Evolutionary conservation across 1,284 basidiomycete genomes (phyloP).

Genomic region (Mycosarcoma maydis): DNA sequence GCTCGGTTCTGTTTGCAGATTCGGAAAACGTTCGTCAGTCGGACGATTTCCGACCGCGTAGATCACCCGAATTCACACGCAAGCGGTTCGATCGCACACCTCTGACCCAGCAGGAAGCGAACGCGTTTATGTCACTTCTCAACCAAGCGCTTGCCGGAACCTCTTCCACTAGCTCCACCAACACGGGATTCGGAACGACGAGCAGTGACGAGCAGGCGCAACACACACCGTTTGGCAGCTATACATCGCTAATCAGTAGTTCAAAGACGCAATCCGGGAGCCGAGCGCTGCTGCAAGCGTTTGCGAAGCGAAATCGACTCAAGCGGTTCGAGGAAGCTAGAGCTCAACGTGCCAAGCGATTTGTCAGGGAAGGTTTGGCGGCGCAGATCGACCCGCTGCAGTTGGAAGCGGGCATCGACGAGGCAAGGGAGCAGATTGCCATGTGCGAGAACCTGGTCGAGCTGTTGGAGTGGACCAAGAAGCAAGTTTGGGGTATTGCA

Average conservation of each 20-base stretch:
- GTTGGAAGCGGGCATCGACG: constrained; percentile 47
- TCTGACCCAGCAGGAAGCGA: constrained; percentile 37
- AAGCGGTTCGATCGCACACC: constrained; percentile 31
- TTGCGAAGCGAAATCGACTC: constrained; percentile 30
- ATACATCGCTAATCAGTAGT: constrained; percentile 33
- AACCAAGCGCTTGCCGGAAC: constrained; percentile 28
- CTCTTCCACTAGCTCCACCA: constrained; percentile 1
- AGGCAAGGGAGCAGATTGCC: constrained; percentile 39
- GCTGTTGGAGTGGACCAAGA: constrained; percentile 36
- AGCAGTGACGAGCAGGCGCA: neutral
- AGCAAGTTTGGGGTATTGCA: constrained; percentile 43
- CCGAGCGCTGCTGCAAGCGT: constrained; percentile 27
- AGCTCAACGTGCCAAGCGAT: constrained; percentile 17
- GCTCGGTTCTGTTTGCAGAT: constrained; percentile 43
- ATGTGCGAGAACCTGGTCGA: constrained; percentile 45
- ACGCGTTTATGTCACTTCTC: constrained; percentile 38
- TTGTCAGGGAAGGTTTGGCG: constrained; percentile 37
- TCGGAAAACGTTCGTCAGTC: constrained; percentile 16
- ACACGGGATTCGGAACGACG: neutral
- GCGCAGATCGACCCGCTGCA: constrained; percentile 26
- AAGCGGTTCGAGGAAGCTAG: constrained; percentile 20
- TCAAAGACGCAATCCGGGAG: constrained; percentile 20
- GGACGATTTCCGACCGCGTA: constrained; percentile 20
- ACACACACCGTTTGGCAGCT: constrained; percentile 33
- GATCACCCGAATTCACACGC: neutral